phyloP scores from a whole-genome alignment of 306 rosid genomes.

The Gleditsia sinensis region DNA sequence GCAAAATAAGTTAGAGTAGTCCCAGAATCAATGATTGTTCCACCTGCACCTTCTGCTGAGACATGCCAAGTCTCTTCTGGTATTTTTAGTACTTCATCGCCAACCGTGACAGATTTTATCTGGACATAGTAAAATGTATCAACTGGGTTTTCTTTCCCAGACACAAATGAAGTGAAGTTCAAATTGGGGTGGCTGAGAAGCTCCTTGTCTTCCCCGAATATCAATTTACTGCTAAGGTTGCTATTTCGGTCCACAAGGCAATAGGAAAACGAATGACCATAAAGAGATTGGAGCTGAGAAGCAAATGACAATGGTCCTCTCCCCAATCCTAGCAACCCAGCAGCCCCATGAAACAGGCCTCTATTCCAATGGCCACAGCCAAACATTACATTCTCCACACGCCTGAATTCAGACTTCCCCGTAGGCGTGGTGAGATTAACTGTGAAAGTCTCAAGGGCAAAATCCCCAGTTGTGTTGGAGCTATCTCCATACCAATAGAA shows the following conservation, averaged over 20 bases:
- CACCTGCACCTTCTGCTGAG: conserved; percentile 72
- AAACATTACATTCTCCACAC: conserved; percentile 84
- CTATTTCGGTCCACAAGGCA: conserved; percentile 94
- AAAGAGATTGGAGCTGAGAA: conserved; percentile 90
- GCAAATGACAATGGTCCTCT: conserved; percentile 92
- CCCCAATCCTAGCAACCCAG: conserved; percentile 90
- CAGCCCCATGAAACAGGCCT: conserved; percentile 95
- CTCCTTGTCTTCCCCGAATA: conserved; percentile 80
- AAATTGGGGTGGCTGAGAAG: conserved; percentile 62
- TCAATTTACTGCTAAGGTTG: conserved; percentile 76
- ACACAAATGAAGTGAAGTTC: conserved; percentile 77
- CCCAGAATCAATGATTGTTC: conserved; percentile 96
- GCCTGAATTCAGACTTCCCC: conserved; percentile 54
- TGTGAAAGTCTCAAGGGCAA: conserved; percentile 76
- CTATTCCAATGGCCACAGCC: conserved; percentile 99
- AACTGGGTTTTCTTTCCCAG: conserved; percentile 66
- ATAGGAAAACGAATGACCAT: conserved; percentile 92
- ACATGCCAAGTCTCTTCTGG: conserved; percentile 78
- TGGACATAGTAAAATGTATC: conserved; percentile 91
- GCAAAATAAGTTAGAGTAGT: conserved; percentile 92
- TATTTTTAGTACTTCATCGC: conserved; percentile 62
- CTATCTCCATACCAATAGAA: conserved; percentile 97
- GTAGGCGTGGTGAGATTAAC: conserved; percentile 67
- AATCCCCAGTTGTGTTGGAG: conserved; percentile 95
- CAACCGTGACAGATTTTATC: conserved; percentile 72